Conservation (phyloP, 164 flowering plant species). For the Nymphaea colorata region DNA sequence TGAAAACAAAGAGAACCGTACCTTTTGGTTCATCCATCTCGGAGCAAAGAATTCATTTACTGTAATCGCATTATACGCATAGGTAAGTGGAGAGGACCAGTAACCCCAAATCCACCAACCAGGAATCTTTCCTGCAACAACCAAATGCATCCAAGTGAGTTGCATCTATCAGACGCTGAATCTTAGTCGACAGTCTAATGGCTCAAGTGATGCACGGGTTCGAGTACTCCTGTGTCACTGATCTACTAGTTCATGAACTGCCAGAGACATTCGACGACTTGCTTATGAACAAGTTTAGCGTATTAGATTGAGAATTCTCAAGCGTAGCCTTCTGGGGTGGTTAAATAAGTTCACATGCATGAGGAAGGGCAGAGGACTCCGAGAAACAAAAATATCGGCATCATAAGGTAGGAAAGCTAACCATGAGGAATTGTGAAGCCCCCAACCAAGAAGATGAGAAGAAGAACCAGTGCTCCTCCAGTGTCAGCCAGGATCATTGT, state of each 20-base stretch:
- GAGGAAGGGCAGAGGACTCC: too few species aligned
- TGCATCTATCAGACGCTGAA: neutral
- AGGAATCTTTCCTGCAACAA: constrained; percentile 3
- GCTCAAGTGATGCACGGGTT: neutral
- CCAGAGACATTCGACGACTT: constrained; percentile 8
- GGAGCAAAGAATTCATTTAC: constrained; percentile 40
- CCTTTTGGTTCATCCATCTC: constrained; percentile 31
- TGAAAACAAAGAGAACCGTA: neutral
- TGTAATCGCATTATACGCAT: constrained; percentile 33
- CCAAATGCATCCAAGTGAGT: neutral
- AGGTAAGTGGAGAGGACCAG: constrained; percentile 49
- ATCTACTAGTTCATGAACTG: neutral
- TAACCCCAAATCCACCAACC: constrained; percentile 57
- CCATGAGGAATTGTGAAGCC: constrained; percentile 43
- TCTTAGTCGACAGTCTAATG: neutral
- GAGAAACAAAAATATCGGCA: neutral
- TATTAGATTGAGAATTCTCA: too few species aligned
- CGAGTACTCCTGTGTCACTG: neutral
- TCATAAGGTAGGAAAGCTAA: constrained; percentile 6
- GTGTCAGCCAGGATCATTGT: constrained; percentile 42
- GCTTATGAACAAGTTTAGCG: too few species aligned
- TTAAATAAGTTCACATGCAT: too few species aligned
- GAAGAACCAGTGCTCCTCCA: constrained; percentile 30
- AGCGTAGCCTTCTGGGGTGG: too few species aligned
- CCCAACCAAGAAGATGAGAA: constrained; percentile 25